A percentile compares a stretch with the other conserved stretches of the same genome.
Conservation (phyloP, 139 green algal species). For the Mychonastes homosphaera region DNA sequence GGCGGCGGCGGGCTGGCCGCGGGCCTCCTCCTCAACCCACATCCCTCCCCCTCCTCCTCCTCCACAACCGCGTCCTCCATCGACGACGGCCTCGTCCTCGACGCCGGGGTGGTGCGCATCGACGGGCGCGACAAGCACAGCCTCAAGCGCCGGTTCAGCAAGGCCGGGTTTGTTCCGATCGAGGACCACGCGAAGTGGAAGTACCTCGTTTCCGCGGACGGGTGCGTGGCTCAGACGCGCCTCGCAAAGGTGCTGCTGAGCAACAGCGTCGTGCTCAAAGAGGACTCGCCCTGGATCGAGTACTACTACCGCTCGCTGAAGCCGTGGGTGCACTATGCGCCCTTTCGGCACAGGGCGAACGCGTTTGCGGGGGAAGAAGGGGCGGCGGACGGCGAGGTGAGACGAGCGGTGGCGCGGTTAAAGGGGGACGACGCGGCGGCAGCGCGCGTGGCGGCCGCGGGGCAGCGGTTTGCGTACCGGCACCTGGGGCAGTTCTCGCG, state of each 20-base stretch:
- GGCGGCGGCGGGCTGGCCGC: too few species aligned
- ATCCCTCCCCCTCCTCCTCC: neutral
- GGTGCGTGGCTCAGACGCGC: slow-evolving; percentile 20
- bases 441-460: slow-evolving; percentile 3
- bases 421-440: slow-evolving; percentile 5
- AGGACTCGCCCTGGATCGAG: slow-evolving; percentile 22
- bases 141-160: slow-evolving; percentile 12
- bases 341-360: slow-evolving; percentile 4
- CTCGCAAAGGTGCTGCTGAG: slow-evolving; percentile 21
- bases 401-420: neutral
- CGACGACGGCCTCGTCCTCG: slow-evolving; percentile 6
- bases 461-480: slow-evolving; percentile 19
- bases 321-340: slow-evolving; percentile 21
- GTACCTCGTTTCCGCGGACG: slow-evolving; percentile 18
- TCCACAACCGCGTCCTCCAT: too few species aligned
- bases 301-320: slow-evolving; percentile 24
- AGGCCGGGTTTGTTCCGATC: slow-evolving; percentile 17
- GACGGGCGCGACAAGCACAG: slow-evolving; percentile 19
- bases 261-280: slow-evolving; percentile 24
- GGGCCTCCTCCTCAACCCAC: neutral
- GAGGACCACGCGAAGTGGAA: slow-evolving; percentile 18
- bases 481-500: slow-evolving; percentile 13
- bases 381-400: neutral
- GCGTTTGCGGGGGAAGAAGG: slow-evolving; percentile 7
- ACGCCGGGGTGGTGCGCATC: slow-evolving; percentile 18